These are phyloP conservation scores for Naganishia onofrii DNA, from an alignment of 768 basidiomycete species.

Conservation along the genomic window DNA sequence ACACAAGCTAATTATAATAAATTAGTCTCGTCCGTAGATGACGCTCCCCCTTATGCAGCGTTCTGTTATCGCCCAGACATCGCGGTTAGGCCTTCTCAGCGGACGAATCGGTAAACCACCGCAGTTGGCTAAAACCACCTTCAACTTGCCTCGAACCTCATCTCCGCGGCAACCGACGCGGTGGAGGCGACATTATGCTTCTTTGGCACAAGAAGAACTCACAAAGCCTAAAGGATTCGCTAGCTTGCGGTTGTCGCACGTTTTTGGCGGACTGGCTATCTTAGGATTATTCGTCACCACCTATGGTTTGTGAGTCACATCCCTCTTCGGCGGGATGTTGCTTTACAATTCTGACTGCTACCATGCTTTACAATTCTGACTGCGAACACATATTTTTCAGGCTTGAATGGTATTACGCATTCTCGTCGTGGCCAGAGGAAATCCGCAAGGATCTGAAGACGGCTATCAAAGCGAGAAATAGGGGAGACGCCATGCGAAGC, in stretches of 20 bases:
- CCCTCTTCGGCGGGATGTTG: neutral
- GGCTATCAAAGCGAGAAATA: constrained; percentile 46
- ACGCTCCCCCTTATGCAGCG: constrained; percentile 13
- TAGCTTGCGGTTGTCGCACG: constrained; percentile 36
- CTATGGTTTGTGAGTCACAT: constrained; percentile 46
- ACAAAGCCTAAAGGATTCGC: constrained; percentile 4
- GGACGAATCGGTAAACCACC: neutral
- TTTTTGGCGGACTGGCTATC: constrained; percentile 47
- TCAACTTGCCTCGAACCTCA: neutral
- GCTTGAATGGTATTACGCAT: constrained; percentile 48
- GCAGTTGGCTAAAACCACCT: neutral
- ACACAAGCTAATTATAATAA: too few species aligned
- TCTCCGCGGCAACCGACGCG: neutral
- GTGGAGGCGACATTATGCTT: neutral
- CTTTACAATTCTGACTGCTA: neutral
- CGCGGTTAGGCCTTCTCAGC: neutral
- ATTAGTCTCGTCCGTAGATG: too few species aligned
- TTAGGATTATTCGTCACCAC: constrained; percentile 47
- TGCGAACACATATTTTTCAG: constrained; percentile 34
- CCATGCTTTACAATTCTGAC: neutral
- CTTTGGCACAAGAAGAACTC: constrained; percentile 14
- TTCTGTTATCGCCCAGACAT: neutral
- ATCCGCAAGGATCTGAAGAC: constrained; percentile 45
- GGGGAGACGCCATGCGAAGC: constrained; percentile 40
- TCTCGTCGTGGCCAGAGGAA: constrained; percentile 46